phyloP scores from a whole-genome alignment of 768 basidiomycete species.

The Trametes villosa region DNA sequence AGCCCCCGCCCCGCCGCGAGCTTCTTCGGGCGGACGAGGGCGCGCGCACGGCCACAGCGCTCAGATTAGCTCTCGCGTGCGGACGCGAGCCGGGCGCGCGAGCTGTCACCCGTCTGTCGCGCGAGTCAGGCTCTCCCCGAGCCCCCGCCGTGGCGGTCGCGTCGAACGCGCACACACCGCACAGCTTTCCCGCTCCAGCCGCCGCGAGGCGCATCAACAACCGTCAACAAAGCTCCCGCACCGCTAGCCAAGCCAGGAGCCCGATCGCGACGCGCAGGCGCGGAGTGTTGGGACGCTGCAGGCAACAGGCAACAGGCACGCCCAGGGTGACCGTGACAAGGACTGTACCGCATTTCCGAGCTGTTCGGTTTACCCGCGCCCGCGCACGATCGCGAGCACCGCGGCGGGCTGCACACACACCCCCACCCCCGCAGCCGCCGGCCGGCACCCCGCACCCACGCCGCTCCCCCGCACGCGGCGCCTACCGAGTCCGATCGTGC shows the following conservation, averaged over 20 bases:
- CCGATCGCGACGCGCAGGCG: too few species aligned
- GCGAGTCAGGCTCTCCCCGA: background rate
- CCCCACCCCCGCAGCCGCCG: background rate
- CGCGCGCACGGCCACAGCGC: background rate
- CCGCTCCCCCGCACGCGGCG: background rate
- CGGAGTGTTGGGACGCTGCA: too few species aligned
- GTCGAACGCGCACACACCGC: conserved; percentile 1
- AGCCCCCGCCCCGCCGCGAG: background rate
- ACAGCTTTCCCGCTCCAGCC: conserved; percentile 3
- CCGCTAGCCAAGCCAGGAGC: background rate
- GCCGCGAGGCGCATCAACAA: conserved; percentile 15
- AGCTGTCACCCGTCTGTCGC: background rate
- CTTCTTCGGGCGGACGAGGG: conserved; percentile 2
- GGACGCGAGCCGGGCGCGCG: background rate
- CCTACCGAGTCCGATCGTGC: too few species aligned
- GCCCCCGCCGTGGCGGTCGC: background rate
- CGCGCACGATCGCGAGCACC: too few species aligned
- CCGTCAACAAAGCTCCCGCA: conserved; percentile 6
- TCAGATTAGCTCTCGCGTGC: conserved; percentile 11
- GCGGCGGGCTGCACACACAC: background rate
- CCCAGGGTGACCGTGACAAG: too few species aligned
- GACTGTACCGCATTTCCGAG: too few species aligned
- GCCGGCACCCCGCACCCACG: too few species aligned
- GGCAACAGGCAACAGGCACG: too few species aligned
- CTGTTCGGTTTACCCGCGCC: too few species aligned